phyloP scores from a whole-genome alignment of 2,329 filamentous ascomycete genomes.

The Diaporthe capsici region DNA sequence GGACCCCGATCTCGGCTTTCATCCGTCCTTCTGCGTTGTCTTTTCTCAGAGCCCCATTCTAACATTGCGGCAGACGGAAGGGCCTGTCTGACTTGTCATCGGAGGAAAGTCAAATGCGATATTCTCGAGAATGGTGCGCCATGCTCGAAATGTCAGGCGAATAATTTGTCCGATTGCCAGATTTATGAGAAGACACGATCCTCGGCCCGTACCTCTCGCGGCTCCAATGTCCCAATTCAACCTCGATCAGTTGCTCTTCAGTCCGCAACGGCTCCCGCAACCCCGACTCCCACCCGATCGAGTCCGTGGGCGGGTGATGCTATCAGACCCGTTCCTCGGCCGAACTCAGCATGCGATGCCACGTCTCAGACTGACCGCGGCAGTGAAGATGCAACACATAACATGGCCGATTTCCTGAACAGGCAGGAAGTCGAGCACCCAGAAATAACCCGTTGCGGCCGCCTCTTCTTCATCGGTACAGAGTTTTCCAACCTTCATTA shows the following conservation, averaged over 20 bases:
- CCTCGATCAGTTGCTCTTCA: neutral
- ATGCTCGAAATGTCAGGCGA: neutral
- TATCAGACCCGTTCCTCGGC: neutral
- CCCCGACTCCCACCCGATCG: neutral
- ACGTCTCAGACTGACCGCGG: neutral
- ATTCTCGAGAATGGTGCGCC: neutral
- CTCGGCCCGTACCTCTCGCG: neutral
- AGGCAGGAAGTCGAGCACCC: neutral
- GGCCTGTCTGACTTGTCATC: neutral
- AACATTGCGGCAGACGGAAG: neutral
- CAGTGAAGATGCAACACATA: slow-evolving; percentile 4
- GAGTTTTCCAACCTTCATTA: slow-evolving; percentile 15
- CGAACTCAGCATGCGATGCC: slow-evolving; percentile 4
- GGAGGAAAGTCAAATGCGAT: slow-evolving; percentile 13
- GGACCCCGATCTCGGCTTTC: slow-evolving; percentile 12
- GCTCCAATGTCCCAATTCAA: slow-evolving; percentile 1
- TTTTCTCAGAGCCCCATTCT: neutral
- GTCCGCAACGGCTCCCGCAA: slow-evolving; percentile 8
- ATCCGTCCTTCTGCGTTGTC: neutral
- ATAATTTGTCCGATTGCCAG: neutral
- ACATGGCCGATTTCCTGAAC: slow-evolving; percentile 13
- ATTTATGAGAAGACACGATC: slow-evolving; percentile 7
- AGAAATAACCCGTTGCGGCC: slow-evolving; percentile 14
- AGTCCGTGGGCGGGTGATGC: neutral
- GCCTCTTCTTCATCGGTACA: slow-evolving; percentile 3